Base-by-base conservation (phyloP, 2,329 filamentous ascomycete genomes). In the Colletotrichum plurivorum region DNA sequence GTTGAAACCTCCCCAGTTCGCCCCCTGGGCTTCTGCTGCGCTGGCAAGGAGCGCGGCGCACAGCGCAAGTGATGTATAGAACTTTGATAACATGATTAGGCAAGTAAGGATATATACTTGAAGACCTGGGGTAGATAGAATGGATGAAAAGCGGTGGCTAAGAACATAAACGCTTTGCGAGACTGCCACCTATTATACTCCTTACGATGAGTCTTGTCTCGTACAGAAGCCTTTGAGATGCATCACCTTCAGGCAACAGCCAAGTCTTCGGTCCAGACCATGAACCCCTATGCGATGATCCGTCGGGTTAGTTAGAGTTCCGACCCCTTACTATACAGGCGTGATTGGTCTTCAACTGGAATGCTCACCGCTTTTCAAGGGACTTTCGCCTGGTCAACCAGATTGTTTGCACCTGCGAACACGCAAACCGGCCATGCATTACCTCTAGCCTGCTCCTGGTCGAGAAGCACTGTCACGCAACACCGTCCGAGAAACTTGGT, bases 1-100 rank as follows among this genome's bases (percentile, higher is more conserved):
- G 57, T 60, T 43, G 27, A 60, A 52, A 0, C 57, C 56, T 18
- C 56, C 56, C 56, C 56, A 59, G 0, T 59, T 59, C 12, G 56
- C 56, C 0, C 56, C 56, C n/a, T 59, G 56, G 12, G 56, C 56
- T 1, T 51, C 56, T 1, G 25, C 56, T 20, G 25, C 18, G 43
- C 56, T 27, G 16, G 8, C 8, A 12, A 59, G 25, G 9, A 59
- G 31, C 13, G 56, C 45, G 22, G 45, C 56, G 1, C 56, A 59
- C 25, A 59, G 9, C 5, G 9, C 27, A 2, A 49, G 18, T 27
- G 56, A 51, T 0, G 56, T 9, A 27, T 59, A 59, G 18, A 22
- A 49, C 25, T 59, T 59, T 5, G 56, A 1, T 1, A 59, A 16
- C 56, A 59, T 59, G 0, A 3, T 41, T 2, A 1, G 0, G 9